Conservation (phyloP, 2,329 filamentous ascomycete species). For the Penicillium nordicum region DNA sequence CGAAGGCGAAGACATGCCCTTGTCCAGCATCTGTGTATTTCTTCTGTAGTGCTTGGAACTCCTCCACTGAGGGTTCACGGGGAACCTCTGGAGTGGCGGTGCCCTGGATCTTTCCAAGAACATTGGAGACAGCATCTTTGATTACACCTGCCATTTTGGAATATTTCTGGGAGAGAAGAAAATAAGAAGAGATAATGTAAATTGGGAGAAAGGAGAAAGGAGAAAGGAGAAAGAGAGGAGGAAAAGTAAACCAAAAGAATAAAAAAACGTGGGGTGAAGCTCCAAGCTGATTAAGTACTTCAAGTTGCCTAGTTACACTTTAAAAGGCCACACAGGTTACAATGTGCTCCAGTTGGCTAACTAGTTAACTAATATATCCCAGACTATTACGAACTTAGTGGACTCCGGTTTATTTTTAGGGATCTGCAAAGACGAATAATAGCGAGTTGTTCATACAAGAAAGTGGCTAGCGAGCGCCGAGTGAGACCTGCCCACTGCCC, state of each 20-base stretch:
- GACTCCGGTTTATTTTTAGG: slow-evolving; percentile 21
- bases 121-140: slow-evolving; percentile 47
- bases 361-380: neutral
- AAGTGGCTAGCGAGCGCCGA: slow-evolving; percentile 3
- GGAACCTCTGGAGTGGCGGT: slow-evolving; percentile 33
- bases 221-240: slow-evolving; percentile 3
- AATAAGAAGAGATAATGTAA: neutral
- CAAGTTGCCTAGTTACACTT: neutral
- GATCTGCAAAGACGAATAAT: slow-evolving; percentile 7
- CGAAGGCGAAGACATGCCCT: slow-evolving; percentile 82
- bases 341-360: neutral
- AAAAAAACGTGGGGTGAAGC: slow-evolving; percentile 25
- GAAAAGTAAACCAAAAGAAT: slow-evolving; percentile 16
- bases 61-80: slow-evolving; percentile 58
- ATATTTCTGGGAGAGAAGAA: neutral
- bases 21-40: slow-evolving; percentile 73
- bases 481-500: slow-evolving; percentile 22
- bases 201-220: neutral
- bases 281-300: slow-evolving; percentile 15
- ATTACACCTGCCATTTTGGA: slow-evolving; percentile 40
- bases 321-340: slow-evolving; percentile 15
- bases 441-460: slow-evolving; percentile 8
- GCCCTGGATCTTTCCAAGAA: slow-evolving; percentile 48
- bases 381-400: neutral
- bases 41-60: slow-evolving; percentile 64